Evolutionary conservation across 441 rosid genomes (phyloP).

Genomic region (Metrosideros polymorpha): DNA sequence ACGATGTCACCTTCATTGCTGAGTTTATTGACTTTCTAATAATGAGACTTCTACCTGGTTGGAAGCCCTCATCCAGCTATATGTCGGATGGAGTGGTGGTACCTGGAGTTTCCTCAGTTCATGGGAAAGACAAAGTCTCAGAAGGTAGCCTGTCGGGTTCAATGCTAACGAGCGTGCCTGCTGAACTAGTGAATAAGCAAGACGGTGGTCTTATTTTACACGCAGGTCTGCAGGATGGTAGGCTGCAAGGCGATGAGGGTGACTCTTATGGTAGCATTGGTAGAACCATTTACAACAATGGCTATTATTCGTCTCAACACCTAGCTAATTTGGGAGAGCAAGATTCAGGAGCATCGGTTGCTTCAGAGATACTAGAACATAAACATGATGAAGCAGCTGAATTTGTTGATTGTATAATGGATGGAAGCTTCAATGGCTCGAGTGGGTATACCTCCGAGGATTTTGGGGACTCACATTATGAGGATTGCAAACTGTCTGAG

Average conservation of each 20-base stretch:
- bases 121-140: constrained; percentile 19
- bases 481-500: constrained; percentile 4
- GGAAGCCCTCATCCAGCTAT: constrained; percentile 22
- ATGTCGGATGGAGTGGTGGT: constrained; percentile 2
- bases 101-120: constrained; percentile 4
- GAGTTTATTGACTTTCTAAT: constrained; percentile 51
- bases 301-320: constrained; percentile 16
- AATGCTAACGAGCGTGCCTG: constrained; percentile 9
- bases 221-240: constrained; percentile 1
- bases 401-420: constrained; percentile 24
- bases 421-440: constrained; percentile 22
- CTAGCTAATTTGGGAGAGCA: constrained; percentile 28
- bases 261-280: neutral
- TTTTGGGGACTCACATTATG: constrained; percentile 8
- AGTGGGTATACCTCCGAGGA: constrained; percentile 23
- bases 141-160: constrained; percentile 26
- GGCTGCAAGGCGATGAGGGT: constrained; percentile 5
- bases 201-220: constrained; percentile 5
- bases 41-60: constrained; percentile 35
- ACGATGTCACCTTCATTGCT: constrained; percentile 54
- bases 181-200: constrained; percentile 10
- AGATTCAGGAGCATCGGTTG: constrained; percentile 39
- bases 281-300: neutral
- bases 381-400: constrained; percentile 19
- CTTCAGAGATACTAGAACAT: constrained; percentile 34